Percentiles rank a stretch among this genome's conserved stretches.
Conservation (phyloP, 2,329 filamentous ascomycete genomes). For the Chaetothyriales sp. region DNA sequence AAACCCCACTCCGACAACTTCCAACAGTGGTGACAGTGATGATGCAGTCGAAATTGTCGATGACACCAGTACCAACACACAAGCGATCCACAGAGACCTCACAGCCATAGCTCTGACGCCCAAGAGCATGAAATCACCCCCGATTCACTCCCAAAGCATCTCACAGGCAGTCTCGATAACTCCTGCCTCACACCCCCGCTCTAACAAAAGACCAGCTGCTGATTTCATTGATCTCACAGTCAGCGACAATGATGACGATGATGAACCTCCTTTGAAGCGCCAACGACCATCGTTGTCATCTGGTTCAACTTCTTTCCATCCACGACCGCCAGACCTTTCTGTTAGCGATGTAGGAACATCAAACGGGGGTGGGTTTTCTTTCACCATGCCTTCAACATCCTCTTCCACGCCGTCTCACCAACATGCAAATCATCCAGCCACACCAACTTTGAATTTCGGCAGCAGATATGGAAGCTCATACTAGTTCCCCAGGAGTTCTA, state of each 20-base stretch:
- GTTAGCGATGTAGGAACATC: background rate
- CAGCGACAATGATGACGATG: constrained; percentile 37
- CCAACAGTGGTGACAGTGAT: constrained; percentile 30
- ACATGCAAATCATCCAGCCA: background rate
- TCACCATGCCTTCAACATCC: constrained; percentile 1
- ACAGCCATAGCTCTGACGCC: constrained; percentile 22
- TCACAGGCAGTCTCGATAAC: constrained; percentile 12
- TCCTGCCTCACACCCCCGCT: constrained; percentile 2
- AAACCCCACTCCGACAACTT: constrained; percentile 23
- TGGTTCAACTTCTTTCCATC: background rate
- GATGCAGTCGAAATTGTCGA: constrained; percentile 36
- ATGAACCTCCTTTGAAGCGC: constrained; percentile 15
- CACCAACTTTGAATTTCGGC: background rate
- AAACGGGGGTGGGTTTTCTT: background rate
- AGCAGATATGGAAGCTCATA: background rate
- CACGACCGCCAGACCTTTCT: constrained; percentile 2
- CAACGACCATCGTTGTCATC: constrained; percentile 4
- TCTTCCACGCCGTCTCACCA: background rate
- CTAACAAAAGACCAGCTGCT: constrained; percentile 32
- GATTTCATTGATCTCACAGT: constrained; percentile 41
- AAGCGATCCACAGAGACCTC: background rate
- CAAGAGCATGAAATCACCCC: constrained; percentile 22
- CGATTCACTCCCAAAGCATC: constrained; percentile 19
- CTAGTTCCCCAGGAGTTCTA: background rate
- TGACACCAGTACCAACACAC: constrained; percentile 24